Evolutionary conservation across 1,284 basidiomycete species (phyloP).

Genomic region (Moniliella sp.): DNA sequence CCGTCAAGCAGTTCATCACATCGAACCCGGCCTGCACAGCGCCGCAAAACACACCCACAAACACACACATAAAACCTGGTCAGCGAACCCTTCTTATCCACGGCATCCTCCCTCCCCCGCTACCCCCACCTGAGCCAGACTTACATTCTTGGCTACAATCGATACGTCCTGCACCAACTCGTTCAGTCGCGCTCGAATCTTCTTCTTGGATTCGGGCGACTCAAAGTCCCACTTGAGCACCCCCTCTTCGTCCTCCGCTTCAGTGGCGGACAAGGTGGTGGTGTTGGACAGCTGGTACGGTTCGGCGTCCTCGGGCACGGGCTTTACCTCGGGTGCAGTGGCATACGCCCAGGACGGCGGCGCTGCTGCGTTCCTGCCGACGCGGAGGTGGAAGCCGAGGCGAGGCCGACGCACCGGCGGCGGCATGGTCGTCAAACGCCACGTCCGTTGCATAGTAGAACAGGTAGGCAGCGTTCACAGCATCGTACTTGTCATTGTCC

Average conservation of each 20-base stretch:
- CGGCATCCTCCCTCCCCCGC: neutral
- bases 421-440: conserved; percentile 5
- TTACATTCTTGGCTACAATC: conserved; percentile 47
- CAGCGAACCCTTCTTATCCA: neutral
- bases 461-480: conserved; percentile 71
- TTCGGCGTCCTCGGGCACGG: neutral
- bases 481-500: conserved; percentile 38
- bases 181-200: conserved; percentile 50
- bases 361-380: conserved; percentile 1
- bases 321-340: too few species aligned
- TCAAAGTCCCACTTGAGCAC: conserved; percentile 25
- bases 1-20: conserved; percentile 78
- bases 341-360: conserved; percentile 1
- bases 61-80: neutral
- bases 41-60: neutral
- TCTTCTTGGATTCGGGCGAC: conserved; percentile 43
- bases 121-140: conserved; percentile 4
- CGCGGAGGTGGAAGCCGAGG: conserved; percentile 1
- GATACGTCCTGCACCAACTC: conserved; percentile 56
- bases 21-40: conserved; percentile 55
- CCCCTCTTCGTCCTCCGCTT: conserved; percentile 13
- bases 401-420: neutral
- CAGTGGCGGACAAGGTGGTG: conserved; percentile 11
- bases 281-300: conserved; percentile 11
- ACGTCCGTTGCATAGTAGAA: conserved; percentile 52